Base-by-base conservation (phyloP, 2,329 filamentous ascomycete genomes). In the Xylaria sp. region DNA sequence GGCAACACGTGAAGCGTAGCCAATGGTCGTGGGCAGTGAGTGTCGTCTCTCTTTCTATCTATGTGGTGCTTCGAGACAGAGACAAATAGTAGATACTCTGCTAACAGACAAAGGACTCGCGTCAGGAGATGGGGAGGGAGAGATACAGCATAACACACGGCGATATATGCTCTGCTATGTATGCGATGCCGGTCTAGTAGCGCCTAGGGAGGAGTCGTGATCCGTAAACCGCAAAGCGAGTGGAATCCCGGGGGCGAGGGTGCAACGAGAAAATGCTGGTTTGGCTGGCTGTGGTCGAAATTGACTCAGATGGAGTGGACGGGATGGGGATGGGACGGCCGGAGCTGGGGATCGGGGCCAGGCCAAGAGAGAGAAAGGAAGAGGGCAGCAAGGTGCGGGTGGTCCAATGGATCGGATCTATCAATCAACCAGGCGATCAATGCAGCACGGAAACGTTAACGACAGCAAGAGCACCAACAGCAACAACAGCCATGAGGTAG, bases 401-500 rank as follows among this genome's bases (percentile, higher is more conserved):
- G 16, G 49, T 51, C 23, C 23, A 30, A 30, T 30, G 23, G 23
- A 30, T 30, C 23, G 23, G 19, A 35, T 34, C 30, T 59, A 52
- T 57, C 58, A 59, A 49, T 55, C 62, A 60, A 59, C 23, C 23
- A 30, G 23, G 54, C 57, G 46, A 58, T 59, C 49, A 59, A 64
- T 62, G 55, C 55, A 60, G 59, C 52, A 30, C 50, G 58, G 52
- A 19, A 54, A 49, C 7, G 18, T 44, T 18, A 53, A 30, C 13
- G 51, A 52, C 18, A 58, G 18, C 11, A 48, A 44, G 39, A 53
- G 44, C 53, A 57, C 34, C 34, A 49, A 44, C n/a, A 57, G 18
- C 11, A 42, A 13, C 37, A 42, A 42, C 37, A 42, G 37, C 37
- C 39, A 47, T 19, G 23, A 34, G 53, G 53, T 50, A 51, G 19